A percentile compares a stretch with the other conserved stretches of the same genome.
phyloP scores from a whole-genome alignment of 441 rosid genomes.

The Pelargonium citronellum region DNA sequence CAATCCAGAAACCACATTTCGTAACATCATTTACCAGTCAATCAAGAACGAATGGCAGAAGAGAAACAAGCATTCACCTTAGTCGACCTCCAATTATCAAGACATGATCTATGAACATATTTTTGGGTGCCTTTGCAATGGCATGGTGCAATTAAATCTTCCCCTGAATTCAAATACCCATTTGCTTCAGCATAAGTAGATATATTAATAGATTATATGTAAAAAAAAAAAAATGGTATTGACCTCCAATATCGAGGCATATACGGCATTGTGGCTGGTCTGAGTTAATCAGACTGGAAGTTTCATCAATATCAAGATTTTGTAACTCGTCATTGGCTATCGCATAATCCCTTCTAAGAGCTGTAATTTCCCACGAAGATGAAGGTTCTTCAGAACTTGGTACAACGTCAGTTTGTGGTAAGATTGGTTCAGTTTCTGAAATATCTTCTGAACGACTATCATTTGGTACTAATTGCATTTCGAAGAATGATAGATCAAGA shows the following conservation, averaged over 20 bases:
- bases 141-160: conserved; percentile 92
- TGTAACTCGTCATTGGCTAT: conserved; percentile 41
- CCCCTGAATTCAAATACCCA: conserved; percentile 48
- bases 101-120: conserved; percentile 93
- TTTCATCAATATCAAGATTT: conserved; percentile 54
- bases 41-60: conserved; percentile 13
- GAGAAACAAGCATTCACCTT: conserved; percentile 47
- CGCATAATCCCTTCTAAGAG: conserved; percentile 40
- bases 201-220: not conserved
- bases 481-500: conserved; percentile 32
- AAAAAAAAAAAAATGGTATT: conserved; percentile 15
- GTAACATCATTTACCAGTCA: conserved; percentile 13
- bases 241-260: conserved; percentile 93
- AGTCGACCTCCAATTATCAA: conserved; percentile 98
- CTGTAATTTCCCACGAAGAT: conserved; percentile 61
- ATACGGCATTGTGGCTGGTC: conserved; percentile 93
- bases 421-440: conserved; percentile 64
- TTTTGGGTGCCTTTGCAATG: conserved; percentile 98
- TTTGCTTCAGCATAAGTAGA: conserved; percentile 18
- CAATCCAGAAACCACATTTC: conserved; percentile 7
- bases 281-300: conserved; percentile 53
- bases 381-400: conserved; percentile 51
- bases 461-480: conserved; percentile 79
- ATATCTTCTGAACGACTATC: conserved; percentile 45
- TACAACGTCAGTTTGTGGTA: conserved; percentile 33